A percentile compares a stretch with the other conserved stretches of the same genome.
These are phyloP conservation scores for Nematocida major DNA, from an alignment of 371 early-diverging fungal genomes.

Conservation along the genomic window DNA sequence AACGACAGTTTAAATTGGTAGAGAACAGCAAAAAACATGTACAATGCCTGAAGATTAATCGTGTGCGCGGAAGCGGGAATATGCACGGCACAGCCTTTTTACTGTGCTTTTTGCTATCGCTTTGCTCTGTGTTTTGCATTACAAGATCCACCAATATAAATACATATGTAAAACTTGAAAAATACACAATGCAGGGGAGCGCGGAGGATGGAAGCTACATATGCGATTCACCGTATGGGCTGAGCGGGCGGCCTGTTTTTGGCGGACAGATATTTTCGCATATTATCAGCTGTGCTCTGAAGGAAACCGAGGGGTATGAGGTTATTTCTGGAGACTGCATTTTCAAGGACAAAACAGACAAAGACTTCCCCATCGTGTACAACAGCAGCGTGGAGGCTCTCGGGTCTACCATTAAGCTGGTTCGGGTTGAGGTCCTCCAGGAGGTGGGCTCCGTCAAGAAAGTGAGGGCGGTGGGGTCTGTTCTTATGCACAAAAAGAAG, in stretches of 20 bases:
- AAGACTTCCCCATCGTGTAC: background rate
- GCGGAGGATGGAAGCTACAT: background rate
- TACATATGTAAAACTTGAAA: background rate
- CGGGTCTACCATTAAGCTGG: background rate
- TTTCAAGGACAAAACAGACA: slow-evolving; percentile 1
- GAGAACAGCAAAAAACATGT: too few species aligned
- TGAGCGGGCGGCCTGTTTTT: slow-evolving; percentile 1
- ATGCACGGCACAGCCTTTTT: too few species aligned
- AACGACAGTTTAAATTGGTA: too few species aligned
- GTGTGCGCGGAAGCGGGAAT: too few species aligned
- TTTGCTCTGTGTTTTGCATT: background rate
- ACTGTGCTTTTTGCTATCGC: too few species aligned
- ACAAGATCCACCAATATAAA: background rate
- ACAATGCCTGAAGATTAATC: too few species aligned
- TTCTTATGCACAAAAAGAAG: background rate
- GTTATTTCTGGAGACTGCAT: background rate
- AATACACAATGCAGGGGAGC: background rate
- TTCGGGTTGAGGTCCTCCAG: background rate
- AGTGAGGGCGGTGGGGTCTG: background rate
- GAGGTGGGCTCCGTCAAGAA: background rate
- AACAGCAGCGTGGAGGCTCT: background rate
- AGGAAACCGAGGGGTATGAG: background rate
- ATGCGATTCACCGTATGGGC: background rate
- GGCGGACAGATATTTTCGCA: slow-evolving; percentile 13
- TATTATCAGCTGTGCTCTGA: slow-evolving; percentile 1